Evolutionary conservation across 2,329 filamentous ascomycete genomes (phyloP), one percentile per base, ranked within the genome.

Genomic region (Sphaerulina vaccinii): DNA sequence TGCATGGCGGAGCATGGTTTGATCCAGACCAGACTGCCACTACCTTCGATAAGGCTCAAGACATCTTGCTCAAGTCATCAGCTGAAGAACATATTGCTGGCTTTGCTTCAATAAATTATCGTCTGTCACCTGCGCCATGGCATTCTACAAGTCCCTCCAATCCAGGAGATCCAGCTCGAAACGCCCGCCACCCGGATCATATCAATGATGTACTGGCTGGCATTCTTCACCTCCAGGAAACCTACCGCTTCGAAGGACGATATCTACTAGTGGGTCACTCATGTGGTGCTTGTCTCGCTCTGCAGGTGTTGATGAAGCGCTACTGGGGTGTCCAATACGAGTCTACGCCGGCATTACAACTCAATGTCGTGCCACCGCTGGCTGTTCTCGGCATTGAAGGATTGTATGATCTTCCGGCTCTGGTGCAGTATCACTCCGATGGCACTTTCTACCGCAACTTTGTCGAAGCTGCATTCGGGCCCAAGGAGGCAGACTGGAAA

Each of bases 81-180:
- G 49, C 62, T 7, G 43, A 56, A 13, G 45, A 67, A 21, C 65
- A 69, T 42, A 73, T 88, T 51, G 79, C 79, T 18, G 85, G 79
- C 53, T 80, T 87, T 63, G 80, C 83, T 22, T 84, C 83, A 38
- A 65, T 86, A 52, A 80, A 83, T 68, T 86, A 86, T 74, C 78
- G 82, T 32, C 79, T 87, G 43, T 82, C 80, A 5, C 74, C 80
- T 2, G 73, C 77, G 58, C 62, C 71, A 8, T 57, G 63, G 13
- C 74, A 76, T 57, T 61, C 70, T 1, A 67, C 68, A 1, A 67
- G 78, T 54, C 78, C 80, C 0, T 67, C 68, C 29, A 70, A 72
- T 49, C 75, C 78, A 1, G 68, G 75, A 49, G 74, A 79, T 57
- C 65, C 69, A 0, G 65, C 65, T 2, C 74, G 79, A 41, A 71